Base-by-base conservation (phyloP, 352 stramenopile species). In the Globisporangium megalacanthum region DNA sequence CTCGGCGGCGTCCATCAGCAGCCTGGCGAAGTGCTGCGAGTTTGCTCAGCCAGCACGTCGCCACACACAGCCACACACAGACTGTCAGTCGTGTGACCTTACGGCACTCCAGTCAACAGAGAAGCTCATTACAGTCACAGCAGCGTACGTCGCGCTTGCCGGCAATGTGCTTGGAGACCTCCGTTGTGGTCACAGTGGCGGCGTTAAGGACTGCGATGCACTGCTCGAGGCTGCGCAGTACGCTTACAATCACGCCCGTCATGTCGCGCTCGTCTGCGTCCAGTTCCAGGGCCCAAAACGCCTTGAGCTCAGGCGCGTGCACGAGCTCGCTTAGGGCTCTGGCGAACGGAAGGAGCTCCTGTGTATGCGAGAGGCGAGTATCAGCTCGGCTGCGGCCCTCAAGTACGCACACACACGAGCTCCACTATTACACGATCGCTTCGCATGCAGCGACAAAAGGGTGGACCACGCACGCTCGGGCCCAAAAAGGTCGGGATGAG, bases 1-100 rank as follows among this genome's bases (percentile, higher is more conserved):
- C 37, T 68, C 53, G 22, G 54, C 42, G 10, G 64, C 61, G 9
- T 86, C 67, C 0, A 75, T 64, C 53, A 85, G 47, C 31, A 86
- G 67, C 8, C 55, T 47, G 7, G 44, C 17, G 13, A 79, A 37
- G 50, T 72, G 62, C 70, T 76, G 39, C 8, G 3, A 39, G 37
- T n/a, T 17, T 13, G 6, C 35, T 39, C 35, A 13, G 35, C 10
- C 35, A 13, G 17, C 56, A 47, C 29, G 8, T 39, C 4, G 3
- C 3, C n/a, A 52, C 6, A 1, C 29, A 31, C 48, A 47, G 9
- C 31, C 52, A 48, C 25, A 14, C 39, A 29, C 14, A 44, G 22
- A 19, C 7, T 39, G 5, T 41, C 35, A 39, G 35, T 39, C 35
- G 2, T 39, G 35, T 13, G 35, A 39, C 35, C 35, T 5, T 5